Evolutionary conservation across 371 early-diverging fungal genomes (phyloP).

Genomic region (Mortierella sp.): DNA sequence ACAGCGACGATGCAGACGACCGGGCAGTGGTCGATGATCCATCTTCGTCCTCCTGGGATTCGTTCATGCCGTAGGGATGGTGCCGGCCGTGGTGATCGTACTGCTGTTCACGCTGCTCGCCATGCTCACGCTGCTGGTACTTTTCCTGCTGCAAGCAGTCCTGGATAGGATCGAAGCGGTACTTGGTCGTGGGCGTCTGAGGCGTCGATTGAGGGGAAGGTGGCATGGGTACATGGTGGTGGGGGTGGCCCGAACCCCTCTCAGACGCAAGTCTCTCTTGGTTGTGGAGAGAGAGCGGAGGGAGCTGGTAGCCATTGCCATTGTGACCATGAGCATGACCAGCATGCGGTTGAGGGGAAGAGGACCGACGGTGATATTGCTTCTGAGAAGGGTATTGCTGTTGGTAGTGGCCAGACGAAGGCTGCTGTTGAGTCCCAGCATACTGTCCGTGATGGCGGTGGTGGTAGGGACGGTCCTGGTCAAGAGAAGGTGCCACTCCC

Average conservation of each 20-base stretch:
- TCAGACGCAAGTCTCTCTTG: conserved; percentile 29
- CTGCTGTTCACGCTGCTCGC: conserved; percentile 19
- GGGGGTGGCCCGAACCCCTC: conserved; percentile 10
- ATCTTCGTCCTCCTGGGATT: conserved; percentile 32
- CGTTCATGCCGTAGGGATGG: neutral
- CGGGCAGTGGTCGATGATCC: conserved; percentile 21
- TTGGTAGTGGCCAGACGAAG: conserved; percentile 8
- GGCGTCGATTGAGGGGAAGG: conserved; percentile 56
- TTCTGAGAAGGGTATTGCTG: conserved; percentile 17
- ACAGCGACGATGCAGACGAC: conserved; percentile 27
- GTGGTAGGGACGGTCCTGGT: conserved; percentile 22
- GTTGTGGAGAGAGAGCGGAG: conserved; percentile 25
- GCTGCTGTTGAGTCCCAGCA: conserved; percentile 10
- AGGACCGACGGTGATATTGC: conserved; percentile 11
- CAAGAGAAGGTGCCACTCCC: conserved; percentile 28
- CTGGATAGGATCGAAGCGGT: conserved; percentile 56
- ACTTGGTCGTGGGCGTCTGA: conserved; percentile 46
- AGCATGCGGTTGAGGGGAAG: conserved; percentile 30
- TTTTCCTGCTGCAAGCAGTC: conserved; percentile 55
- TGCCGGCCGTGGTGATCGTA: conserved; percentile 9
- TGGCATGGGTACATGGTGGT: conserved; percentile 19
- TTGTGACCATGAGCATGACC: conserved; percentile 27
- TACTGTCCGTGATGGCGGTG: conserved; percentile 18
- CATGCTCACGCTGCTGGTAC: conserved; percentile 28
- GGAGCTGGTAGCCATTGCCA: conserved; percentile 35